phyloP scores from a whole-genome alignment of 495 filamentous ascomycete species.

The Annulohypoxylon stygium region DNA sequence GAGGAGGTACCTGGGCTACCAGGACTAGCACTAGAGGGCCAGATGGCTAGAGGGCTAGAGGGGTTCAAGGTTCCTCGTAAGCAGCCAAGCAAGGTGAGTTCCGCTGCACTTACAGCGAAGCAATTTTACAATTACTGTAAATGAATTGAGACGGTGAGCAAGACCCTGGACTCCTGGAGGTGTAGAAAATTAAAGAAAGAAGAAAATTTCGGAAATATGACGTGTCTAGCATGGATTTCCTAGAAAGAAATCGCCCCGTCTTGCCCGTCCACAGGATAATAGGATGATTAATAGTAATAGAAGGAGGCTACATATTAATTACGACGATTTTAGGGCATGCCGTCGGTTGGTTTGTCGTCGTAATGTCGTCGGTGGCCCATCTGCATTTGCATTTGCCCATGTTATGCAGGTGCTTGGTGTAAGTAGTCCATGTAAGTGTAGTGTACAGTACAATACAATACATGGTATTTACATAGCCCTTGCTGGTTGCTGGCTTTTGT shows the following conservation, averaged over 20 bases:
- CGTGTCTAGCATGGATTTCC: background rate
- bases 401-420: background rate
- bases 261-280: background rate
- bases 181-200: background rate
- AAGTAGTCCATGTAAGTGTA: slow-evolving; percentile 8
- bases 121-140: slow-evolving; percentile 16
- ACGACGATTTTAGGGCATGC: slow-evolving; percentile 5
- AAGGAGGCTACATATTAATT: slow-evolving; percentile 14
- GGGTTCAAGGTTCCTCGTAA: slow-evolving; percentile 13
- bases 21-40: background rate
- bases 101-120: slow-evolving; percentile 31
- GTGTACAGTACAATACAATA: slow-evolving; percentile 4
- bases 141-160: slow-evolving; percentile 7
- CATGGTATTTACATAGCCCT: slow-evolving; percentile 2
- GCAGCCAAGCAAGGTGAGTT: slow-evolving; percentile 20
- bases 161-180: background rate
- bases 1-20: slow-evolving; percentile 21
- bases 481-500: background rate
- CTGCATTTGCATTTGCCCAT: background rate
- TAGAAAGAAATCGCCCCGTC: background rate
- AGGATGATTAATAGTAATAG: background rate
- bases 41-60: too few species aligned
- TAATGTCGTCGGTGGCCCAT: slow-evolving; percentile 15
- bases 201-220: slow-evolving; percentile 5
- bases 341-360: slow-evolving; percentile 14